Evolutionary conservation across 169 alveolate genomes (phyloP), one percentile per base, ranked within the genome.

Genomic region (Plasmodium blacklocki): DNA sequence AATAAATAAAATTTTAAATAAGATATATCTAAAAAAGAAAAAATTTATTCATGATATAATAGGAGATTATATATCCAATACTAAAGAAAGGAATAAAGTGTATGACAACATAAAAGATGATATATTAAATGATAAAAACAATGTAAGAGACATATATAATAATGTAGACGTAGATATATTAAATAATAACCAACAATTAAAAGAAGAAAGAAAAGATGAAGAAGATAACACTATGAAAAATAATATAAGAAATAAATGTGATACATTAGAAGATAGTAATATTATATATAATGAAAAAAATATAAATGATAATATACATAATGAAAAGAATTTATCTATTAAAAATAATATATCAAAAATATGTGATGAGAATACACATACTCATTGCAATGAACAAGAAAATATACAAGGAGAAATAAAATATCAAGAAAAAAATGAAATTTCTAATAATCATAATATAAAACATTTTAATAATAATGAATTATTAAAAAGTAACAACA

Each of bases 1-100:
- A 43, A 19, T 83, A 14, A 21, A 39, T 1, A 83, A 68, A 56
- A 83, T 68, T 32, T 43, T 83, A 23, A 83, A 68, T 18, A 83
- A 68, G 5, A 49, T 83, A 11, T 83, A 68, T 45, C 4, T 62
- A 26, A 83, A 26, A 72, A 83, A 68, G 29, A 70, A 47, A 19
- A 68, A 68, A 39, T 50, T 39, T 15, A 19, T 39, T 23, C 29
- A 70, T 1, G 49, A 63, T 11, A n/a, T 49, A 4, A 29, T 52
- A 32, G 68, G 15, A 11, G 29, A 62, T 23, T 23, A 62, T 62
- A 8, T 62, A 14, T 6, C 21, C 7, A 19, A n/a, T n/a, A 12
- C 7, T 12, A 54, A 54, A 54, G 47, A 39, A 39, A 39, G 9
- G 9, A 39, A 56, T 56, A 19, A 62, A n/a, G 29, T 21, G 9